Evolutionary conservation across 2,329 filamentous ascomycete genomes (phyloP).

Genomic region (Dactylellina drechsleri): DNA sequence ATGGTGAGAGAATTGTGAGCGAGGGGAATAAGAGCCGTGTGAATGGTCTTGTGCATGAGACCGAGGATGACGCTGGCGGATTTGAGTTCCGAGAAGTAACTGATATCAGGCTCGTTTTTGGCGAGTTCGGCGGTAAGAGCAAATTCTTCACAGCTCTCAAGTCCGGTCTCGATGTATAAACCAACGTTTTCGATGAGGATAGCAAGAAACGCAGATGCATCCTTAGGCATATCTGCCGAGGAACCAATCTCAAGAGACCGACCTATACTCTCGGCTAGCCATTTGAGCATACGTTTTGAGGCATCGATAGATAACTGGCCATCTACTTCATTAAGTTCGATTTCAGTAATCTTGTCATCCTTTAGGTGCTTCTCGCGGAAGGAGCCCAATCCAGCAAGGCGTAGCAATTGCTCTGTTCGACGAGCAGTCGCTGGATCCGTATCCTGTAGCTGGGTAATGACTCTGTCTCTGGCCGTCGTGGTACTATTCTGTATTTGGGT

Average conservation of each 20-base stretch:
- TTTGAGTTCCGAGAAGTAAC: slow-evolving; percentile 80
- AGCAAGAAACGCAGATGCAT: slow-evolving; percentile 45
- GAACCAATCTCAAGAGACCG: slow-evolving; percentile 90
- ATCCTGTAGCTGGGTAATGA: slow-evolving; percentile 52
- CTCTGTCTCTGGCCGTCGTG: slow-evolving; percentile 56
- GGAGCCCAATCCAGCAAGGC: slow-evolving; percentile 74
- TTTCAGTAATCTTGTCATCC: slow-evolving; percentile 58
- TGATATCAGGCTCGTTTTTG: slow-evolving; percentile 87
- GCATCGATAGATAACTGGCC: slow-evolving; percentile 82
- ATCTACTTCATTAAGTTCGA: slow-evolving; percentile 73
- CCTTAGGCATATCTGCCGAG: slow-evolving; percentile 74
- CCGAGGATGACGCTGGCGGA: slow-evolving; percentile 88
- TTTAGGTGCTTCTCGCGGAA: slow-evolving; percentile 62
- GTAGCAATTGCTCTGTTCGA: slow-evolving; percentile 88
- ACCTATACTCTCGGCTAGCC: slow-evolving; percentile 94
- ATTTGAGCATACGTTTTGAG: slow-evolving; percentile 97
- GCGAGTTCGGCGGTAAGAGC: slow-evolving; percentile 79
- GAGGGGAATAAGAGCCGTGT: slow-evolving; percentile 87
- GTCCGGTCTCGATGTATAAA: slow-evolving; percentile 71
- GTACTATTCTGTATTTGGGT: slow-evolving; percentile 53
- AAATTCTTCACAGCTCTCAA: slow-evolving; percentile 76
- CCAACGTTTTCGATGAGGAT: slow-evolving; percentile 55
- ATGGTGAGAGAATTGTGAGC: slow-evolving; percentile 91
- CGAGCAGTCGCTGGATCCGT: slow-evolving; percentile 66
- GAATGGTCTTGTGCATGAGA: slow-evolving; percentile 91